These are phyloP conservation scores for Boletus smithii DNA, from an alignment of 1,284 basidiomycete genomes.

Conservation along the genomic window DNA sequence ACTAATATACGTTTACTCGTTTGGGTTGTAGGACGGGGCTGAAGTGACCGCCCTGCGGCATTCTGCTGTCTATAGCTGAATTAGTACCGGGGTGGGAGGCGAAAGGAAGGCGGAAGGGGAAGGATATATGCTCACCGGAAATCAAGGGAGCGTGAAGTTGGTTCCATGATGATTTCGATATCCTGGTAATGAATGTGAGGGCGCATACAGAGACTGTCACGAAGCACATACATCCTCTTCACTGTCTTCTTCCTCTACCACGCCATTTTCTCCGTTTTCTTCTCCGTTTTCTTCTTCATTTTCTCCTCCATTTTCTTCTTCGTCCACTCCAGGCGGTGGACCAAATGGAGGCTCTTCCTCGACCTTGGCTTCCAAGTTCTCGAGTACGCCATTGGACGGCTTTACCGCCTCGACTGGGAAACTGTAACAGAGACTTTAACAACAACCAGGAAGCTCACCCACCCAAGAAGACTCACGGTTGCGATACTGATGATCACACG, in stretches of 20 bases:
- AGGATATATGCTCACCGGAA: conserved; percentile 50
- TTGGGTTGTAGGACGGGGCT: conserved; percentile 27
- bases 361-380: conserved; percentile 44
- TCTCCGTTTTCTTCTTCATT: conserved; percentile 33
- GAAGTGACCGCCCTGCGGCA: conserved; percentile 21
- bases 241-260: conserved; percentile 38
- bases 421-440: conserved; percentile 37
- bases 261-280: conserved; percentile 32
- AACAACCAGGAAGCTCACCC: conserved; percentile 15
- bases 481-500: conserved; percentile 46
- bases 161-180: conserved; percentile 79
- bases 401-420: conserved; percentile 44
- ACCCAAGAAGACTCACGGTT: conserved; percentile 49
- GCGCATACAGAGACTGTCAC: not conserved
- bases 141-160: conserved; percentile 64
- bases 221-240: conserved; percentile 40
- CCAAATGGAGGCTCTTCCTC: conserved; percentile 37
- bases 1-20: conserved; percentile 32
- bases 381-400: conserved; percentile 45
- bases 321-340: conserved; percentile 24
- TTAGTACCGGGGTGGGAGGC: not conserved
- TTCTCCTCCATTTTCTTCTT: conserved; percentile 32
- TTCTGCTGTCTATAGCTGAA: conserved; percentile 31
- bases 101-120: not conserved
- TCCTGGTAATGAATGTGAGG: conserved; percentile 44